Base-by-base conservation (phyloP, 768 basidiomycete genomes). In the Daedalea quercina region DNA sequence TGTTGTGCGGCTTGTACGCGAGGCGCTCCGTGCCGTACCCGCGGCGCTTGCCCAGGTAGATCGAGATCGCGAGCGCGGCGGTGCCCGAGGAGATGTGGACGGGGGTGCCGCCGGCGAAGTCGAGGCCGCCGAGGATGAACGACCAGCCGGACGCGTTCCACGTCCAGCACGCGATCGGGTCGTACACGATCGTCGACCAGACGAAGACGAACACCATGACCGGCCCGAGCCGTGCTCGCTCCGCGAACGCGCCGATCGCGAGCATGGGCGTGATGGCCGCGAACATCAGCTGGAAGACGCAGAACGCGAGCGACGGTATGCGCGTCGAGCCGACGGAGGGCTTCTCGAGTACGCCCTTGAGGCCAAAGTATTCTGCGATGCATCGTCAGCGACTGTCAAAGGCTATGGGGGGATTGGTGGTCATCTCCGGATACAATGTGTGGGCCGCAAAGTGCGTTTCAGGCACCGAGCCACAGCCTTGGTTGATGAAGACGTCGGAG, bases 61-160 rank as follows among this genome's bases (percentile, higher is more conserved):
- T 71, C 23, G 88, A 94, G 57, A 94, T 89, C 11, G 90, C 94
- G 31, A 98, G 78, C 1, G 90, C 95, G 1, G 92, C 93, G 0
- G 84, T 84, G 44, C 95, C 95, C 15, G 92, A 94, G 17, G 88
- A 87, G 60, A 99, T 97, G 65, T 99, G 94, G 56, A 99, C 93
- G 20, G 95, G 95, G 11, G 92, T 94, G 49, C 95, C 95, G 25
- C 94, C 94, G 9, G 94, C 94, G 56, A 95, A 94, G 65, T 94
- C 90, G 51, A 92, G 85, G 54, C 86, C 88, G 15, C 92, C 94
- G 48, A 90, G 74, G 31, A 81, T 65, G 69, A 75, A 84, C 0
- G 87, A 85, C 94, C 82, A 83, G 11, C 83, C 81, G 28, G 87
- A 80, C 33, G 78, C 57, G 62, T 92, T 93, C 95, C 95, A 98